Percentiles rank a stretch among this genome's conserved stretches.
Evolutionary conservation across 2,329 filamentous ascomycete species (phyloP).

Genomic region (Conoideocrella luteorostrata): DNA sequence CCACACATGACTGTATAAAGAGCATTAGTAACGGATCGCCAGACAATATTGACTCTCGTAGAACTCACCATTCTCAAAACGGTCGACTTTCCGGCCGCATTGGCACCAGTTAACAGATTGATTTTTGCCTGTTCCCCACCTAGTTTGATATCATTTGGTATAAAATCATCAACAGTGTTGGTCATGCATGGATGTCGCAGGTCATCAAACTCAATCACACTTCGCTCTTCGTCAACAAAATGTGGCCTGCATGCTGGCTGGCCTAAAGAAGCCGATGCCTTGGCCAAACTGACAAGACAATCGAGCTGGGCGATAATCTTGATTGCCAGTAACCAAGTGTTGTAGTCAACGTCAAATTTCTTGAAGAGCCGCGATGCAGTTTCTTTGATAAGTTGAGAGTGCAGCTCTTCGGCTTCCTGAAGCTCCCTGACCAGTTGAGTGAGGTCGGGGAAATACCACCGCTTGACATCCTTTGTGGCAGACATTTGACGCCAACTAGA

Average conservation of each 20-base stretch:
- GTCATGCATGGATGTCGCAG: constrained; percentile 93
- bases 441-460: constrained; percentile 87
- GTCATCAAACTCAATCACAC: constrained; percentile 84
- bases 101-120: constrained; percentile 87
- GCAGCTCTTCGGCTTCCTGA: constrained; percentile 90
- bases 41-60: neutral
- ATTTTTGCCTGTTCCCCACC: constrained; percentile 79
- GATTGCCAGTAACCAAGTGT: constrained; percentile 81
- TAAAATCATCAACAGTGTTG: constrained; percentile 84
- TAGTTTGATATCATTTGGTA: constrained; percentile 86
- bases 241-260: constrained; percentile 80
- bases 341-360: constrained; percentile 83
- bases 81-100: constrained; percentile 95
- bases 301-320: constrained; percentile 88
- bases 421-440: constrained; percentile 76
- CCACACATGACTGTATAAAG: constrained; percentile 69
- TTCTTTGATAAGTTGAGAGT: constrained; percentile 84
- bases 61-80: constrained; percentile 78
- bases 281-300: constrained; percentile 88
- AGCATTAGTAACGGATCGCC: neutral
- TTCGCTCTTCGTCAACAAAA: constrained; percentile 82
- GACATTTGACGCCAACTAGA: constrained; percentile 95
- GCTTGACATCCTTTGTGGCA: constrained; percentile 79
- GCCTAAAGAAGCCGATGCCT: constrained; percentile 76
- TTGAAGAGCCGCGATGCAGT: constrained; percentile 77